Base-by-base conservation (phyloP, 2,329 filamentous ascomycete species). In the Colletotrichum somersetense region DNA sequence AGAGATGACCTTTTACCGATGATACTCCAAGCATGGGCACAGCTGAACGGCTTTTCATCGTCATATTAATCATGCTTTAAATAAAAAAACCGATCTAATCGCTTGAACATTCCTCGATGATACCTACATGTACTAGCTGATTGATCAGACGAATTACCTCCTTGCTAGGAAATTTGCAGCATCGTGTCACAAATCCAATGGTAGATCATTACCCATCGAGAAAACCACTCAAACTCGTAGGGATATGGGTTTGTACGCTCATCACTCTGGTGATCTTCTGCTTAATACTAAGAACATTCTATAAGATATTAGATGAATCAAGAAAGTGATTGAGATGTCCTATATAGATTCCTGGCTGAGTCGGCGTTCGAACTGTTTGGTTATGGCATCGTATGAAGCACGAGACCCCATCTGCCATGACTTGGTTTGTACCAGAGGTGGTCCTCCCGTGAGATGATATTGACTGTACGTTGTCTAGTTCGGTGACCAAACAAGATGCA, bases 281-380 rank as follows among this genome's bases (percentile, higher is more conserved):
- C 2, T 5, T 48, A 2, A 23, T 10, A 2, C 2, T 30, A 23
- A 2, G 8, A 30, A 30, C 0, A 30, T 7, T 1, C 10, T 12
- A 48, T 7, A n/a, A 7, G 1, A 48, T 5, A n/a, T 12, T 0
- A 10, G 12, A 12, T 2, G 11, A 23, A 2, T 7, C 5, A 3
- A n/a, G 20, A 7, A 23, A 0, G 6, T 11, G 8, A 46, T 20
- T n/a, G 18, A 14, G 18, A 5, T 11, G n/a, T 3, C 20, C 18
- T n/a, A 7, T 2, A n/a, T n/a, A 3, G 18, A 42, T 42, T 20
- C 42, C 16, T 44, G 16, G 20, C 12, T 5, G 16, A 44, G 16
- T 14, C 6, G 42, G 42, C 5, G 14, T 14, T 46, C 8, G 6
- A 10, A n/a, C 6, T 10, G 18, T n/a, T 20, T 4, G 20, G 7